Evolutionary conservation across 2,329 filamentous ascomycete species (phyloP).

Genomic region (Aspergillus chevalieri): DNA sequence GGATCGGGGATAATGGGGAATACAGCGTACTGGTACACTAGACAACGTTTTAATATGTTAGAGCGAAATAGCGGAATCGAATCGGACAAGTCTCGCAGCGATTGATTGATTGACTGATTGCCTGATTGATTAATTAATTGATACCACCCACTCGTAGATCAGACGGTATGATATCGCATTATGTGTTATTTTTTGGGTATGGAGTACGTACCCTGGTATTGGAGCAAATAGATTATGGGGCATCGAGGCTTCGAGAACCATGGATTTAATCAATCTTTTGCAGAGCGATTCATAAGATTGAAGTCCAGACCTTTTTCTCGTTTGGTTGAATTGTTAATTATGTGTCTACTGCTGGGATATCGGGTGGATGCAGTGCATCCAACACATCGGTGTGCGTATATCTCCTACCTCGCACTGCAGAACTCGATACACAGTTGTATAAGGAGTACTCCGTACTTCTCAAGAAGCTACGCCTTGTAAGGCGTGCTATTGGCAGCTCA

Average conservation of each 20-base stretch:
- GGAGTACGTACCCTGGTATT: too few relatives aligned
- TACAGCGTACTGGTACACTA: too few relatives aligned
- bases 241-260: too few relatives aligned
- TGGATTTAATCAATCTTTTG: too few relatives aligned
- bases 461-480: neutral
- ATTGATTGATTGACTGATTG: neutral
- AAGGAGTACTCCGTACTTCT: neutral
- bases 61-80: too few relatives aligned
- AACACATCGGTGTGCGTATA: neutral
- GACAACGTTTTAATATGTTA: too few relatives aligned
- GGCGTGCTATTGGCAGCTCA: too few relatives aligned
- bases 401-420: neutral
- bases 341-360: neutral
- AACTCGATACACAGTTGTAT: neutral
- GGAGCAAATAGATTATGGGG: neutral
- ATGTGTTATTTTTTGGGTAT: too few relatives aligned
- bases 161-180: too few relatives aligned
- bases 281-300: too few relatives aligned
- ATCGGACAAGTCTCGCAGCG: neutral
- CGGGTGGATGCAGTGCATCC: neutral
- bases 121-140: conserved; percentile 1
- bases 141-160: neutral
- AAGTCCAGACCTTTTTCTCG: too few relatives aligned
- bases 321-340: neutral
- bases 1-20: neutral